These are phyloP conservation scores for Solanum bulbocastanum DNA, from an alignment of 257 asterid species.

Conservation along the genomic window DNA sequence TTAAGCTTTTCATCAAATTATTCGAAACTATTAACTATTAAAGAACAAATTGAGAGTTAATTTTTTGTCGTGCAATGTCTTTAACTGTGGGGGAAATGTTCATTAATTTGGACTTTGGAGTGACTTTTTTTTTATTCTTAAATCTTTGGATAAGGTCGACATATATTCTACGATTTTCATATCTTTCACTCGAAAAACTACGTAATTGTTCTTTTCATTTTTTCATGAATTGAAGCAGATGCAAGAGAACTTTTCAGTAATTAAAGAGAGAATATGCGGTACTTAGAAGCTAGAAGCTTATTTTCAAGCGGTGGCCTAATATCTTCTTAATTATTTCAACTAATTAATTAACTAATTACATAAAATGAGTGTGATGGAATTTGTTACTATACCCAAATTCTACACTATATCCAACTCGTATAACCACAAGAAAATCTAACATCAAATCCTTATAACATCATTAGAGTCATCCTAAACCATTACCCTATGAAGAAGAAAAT, in stretches of 20 bases:
- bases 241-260: conserved; percentile 59
- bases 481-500: no score
- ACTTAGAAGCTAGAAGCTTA: conserved; percentile 58
- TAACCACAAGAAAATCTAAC: no score
- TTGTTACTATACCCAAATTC: no score
- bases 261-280: conserved; percentile 60
- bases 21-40: neutral
- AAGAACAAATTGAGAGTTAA: neutral
- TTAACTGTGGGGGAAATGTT: no score
- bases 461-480: no score
- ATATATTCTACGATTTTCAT: no score
- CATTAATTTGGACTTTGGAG: no score
- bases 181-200: no score
- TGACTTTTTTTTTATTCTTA: no score
- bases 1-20: neutral
- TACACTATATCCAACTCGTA: no score
- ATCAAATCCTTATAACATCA: no score
- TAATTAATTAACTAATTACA: neutral
- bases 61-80: neutral
- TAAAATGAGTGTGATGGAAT: neutral
- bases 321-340: neutral
- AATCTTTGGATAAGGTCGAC: no score
- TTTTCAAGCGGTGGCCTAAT: conserved; percentile 40
- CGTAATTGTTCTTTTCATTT: neutral
- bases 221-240: conserved; percentile 23